Conservation (phyloP, 352 stramenopile species). For the Hyaloperonospora brassicae region DNA sequence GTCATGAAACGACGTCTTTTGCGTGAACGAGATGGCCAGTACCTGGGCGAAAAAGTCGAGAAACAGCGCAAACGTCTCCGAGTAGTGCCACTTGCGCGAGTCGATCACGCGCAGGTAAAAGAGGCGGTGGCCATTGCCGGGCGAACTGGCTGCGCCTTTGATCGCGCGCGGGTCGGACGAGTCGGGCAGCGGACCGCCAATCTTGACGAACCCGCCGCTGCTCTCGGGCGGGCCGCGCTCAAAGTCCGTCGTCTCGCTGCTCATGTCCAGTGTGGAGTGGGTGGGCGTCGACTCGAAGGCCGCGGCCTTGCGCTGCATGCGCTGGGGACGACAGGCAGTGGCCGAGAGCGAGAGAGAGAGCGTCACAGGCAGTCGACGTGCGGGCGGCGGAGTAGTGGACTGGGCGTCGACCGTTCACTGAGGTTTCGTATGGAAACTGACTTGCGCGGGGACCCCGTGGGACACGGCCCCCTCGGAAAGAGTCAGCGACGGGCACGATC, state of each 20-base stretch:
- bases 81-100: constrained; percentile 86
- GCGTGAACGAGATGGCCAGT: constrained; percentile 69
- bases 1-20: constrained; percentile 48
- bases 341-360: too few species aligned
- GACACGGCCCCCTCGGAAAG: neutral
- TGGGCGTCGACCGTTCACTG: constrained; percentile 13
- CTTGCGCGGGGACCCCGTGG: constrained; percentile 5
- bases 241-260: constrained; percentile 42
- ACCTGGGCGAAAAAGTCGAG: constrained; percentile 84
- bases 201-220: constrained; percentile 65
- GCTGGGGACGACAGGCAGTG: neutral
- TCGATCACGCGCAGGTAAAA: constrained; percentile 81
- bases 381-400: constrained; percentile 8
- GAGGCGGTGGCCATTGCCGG: constrained; percentile 52
- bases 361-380: neutral
- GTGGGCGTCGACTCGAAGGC: constrained; percentile 21
- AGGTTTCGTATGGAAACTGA: constrained; percentile 24
- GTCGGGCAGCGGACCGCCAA: constrained; percentile 63
- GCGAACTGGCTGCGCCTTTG: constrained; percentile 34
- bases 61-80: constrained; percentile 77
- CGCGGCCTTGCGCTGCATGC: constrained; percentile 24
- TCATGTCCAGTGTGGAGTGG: constrained; percentile 28
- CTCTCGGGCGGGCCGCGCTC: constrained; percentile 41
- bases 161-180: constrained; percentile 60
- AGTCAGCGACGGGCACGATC: too few species aligned